Evolutionary conservation across 805 yeast genomes (phyloP), one percentile per base, ranked within the genome.

Genomic region (Sugiyamaella floridensis): DNA sequence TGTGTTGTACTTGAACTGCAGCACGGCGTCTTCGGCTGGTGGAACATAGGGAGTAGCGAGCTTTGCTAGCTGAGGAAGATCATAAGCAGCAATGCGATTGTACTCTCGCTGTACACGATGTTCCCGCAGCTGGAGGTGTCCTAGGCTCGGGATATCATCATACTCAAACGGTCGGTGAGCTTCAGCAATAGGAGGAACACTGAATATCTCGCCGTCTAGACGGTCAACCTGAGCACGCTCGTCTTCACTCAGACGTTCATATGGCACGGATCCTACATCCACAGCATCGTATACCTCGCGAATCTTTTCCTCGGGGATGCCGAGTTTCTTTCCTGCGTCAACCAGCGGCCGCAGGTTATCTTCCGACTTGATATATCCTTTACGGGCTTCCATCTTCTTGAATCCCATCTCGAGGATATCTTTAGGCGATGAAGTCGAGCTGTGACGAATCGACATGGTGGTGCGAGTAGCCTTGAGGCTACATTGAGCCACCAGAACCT

Each of bases 21-120:
- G 72, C 40, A 60, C 57, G 26, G 61, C 63, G 18, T 56, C 45
- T n/a, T 49, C 37, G 15, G 55, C 59, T 12, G 74, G 73, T 18
- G 83, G 83, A 34, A 63, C 67, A 71, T 86, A 90, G 55, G 75
- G 76, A 68, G 85, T 81, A 60, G 92, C 83, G 26, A 53, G 48
- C 46, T 53, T 50, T 52, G 43, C 82, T 58, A 93, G 75, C 52
- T 81, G 77, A 6, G 99, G 99, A 75, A 92, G 77, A 67, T 92
- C 98, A 70, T 85, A 92, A 0, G 97, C 97, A 10, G 95, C 88
- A 44, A 88, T 75, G 61, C 97, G 78, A 63, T 83, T 83, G 62
- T 83, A 81, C 58, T 85, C 80, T 60, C 95, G 82, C 60, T 80
- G 82, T 58, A 80, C 84, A 64, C 97, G 79, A 62, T 82, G 86